These are phyloP conservation scores for Arachnopeziza araneosa DNA, from an alignment of 2,329 filamentous ascomycete species.

Conservation along the genomic window DNA sequence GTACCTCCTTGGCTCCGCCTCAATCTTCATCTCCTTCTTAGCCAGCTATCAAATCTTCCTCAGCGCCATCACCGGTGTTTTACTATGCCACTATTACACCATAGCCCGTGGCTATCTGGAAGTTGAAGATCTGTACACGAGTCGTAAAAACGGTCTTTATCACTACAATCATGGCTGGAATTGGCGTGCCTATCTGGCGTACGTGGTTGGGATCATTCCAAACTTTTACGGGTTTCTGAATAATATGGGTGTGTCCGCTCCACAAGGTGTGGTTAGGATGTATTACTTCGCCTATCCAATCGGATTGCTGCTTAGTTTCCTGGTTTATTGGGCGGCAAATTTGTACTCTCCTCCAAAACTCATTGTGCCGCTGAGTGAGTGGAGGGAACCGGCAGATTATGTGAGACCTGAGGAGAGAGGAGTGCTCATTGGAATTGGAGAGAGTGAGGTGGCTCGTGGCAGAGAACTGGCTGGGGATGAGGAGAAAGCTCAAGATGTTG, in stretches of 20 bases:
- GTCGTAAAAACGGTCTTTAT: slow-evolving; percentile 28
- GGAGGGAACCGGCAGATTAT: slow-evolving; percentile 35
- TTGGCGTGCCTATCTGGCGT: slow-evolving; percentile 31
- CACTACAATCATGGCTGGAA: slow-evolving; percentile 34
- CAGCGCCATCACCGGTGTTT: slow-evolving; percentile 36
- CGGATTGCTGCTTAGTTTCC: slow-evolving; percentile 40
- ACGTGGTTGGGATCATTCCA: slow-evolving; percentile 33
- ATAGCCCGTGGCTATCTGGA: slow-evolving; percentile 33
- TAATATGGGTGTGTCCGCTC: slow-evolving; percentile 28
- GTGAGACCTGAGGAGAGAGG: slow-evolving; percentile 24
- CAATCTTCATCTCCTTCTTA: slow-evolving; percentile 36
- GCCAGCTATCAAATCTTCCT: slow-evolving; percentile 40
- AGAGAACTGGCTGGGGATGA: background rate
- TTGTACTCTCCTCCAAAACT: slow-evolving; percentile 16
- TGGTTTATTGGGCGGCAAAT: slow-evolving; percentile 24
- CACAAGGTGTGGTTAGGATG: slow-evolving; percentile 36
- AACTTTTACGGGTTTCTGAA: slow-evolving; percentile 36
- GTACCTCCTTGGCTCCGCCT: slow-evolving; percentile 33
- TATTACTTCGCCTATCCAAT: slow-evolving; percentile 53
- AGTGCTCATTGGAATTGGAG: slow-evolving; percentile 4
- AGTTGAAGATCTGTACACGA: slow-evolving; percentile 33
- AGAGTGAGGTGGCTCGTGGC: slow-evolving; percentile 10
- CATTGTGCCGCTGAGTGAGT: slow-evolving; percentile 19
- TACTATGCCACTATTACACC: slow-evolving; percentile 39
- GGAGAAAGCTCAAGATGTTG: no score